Evolutionary conservation across 2,329 filamentous ascomycete species (phyloP).

Genomic region (Coniochaeta sp.): DNA sequence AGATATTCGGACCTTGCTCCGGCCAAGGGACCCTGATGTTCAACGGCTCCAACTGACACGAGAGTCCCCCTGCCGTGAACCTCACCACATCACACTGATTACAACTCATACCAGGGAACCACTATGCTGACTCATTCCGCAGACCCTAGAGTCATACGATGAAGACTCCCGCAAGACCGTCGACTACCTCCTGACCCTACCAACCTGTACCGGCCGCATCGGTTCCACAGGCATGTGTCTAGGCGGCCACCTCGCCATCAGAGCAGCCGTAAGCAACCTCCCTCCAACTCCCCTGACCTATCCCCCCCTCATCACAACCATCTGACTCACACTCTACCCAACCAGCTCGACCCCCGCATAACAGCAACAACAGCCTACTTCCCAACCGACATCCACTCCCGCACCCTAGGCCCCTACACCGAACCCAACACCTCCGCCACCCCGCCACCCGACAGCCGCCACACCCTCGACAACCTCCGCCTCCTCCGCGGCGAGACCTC

Average conservation of each 20-base stretch:
- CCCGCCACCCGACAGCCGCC: conserved; percentile 30
- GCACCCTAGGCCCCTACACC: conserved; percentile 59
- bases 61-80: neutral
- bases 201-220: conserved; percentile 74
- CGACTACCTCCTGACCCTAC: conserved; percentile 61
- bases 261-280: conserved; percentile 37
- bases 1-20: neutral
- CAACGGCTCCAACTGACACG: neutral
- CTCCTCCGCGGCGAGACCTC: conserved; percentile 68
- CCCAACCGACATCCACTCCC: conserved; percentile 81
- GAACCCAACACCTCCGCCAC: conserved; percentile 37
- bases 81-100: neutral
- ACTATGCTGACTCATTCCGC: conserved; percentile 3
- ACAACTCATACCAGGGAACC: too few relatives aligned
- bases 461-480: conserved; percentile 46
- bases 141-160: conserved; percentile 82
- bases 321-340: neutral
- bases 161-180: conserved; percentile 64
- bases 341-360: conserved; percentile 64
- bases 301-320: conserved; percentile 1
- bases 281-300: neutral
- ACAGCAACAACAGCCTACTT: conserved; percentile 80
- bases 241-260: conserved; percentile 75
- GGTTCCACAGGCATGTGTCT: conserved; percentile 87
- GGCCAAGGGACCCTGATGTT: neutral